Percentiles rank a stretch among this genome's conserved stretches.
These are phyloP conservation scores for Magnolia changhungtana DNA, from an alignment of 164 flowering plant genomes.

Conservation along the genomic window DNA sequence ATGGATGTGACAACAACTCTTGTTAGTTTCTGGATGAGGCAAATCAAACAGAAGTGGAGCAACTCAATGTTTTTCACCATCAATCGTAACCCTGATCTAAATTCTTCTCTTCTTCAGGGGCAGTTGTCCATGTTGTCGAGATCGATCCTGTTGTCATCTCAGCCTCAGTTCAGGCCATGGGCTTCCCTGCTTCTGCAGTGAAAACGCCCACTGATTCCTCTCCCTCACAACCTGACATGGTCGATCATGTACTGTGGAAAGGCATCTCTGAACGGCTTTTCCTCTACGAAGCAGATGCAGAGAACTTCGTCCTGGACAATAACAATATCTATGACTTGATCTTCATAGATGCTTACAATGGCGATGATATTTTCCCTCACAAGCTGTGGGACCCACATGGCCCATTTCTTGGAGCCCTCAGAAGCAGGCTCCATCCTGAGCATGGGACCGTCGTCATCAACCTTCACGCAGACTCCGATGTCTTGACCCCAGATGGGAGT, in stretches of 20 bases:
- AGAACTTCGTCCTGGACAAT: constrained; percentile 50
- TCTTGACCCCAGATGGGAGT: constrained; percentile 20
- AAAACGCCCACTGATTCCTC: constrained; percentile 40
- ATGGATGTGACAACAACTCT: background rate
- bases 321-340: constrained; percentile 60
- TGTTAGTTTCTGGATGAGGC: background rate
- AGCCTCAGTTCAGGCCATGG: constrained; percentile 83
- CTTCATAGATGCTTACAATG: constrained; percentile 95
- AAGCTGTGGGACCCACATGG: constrained; percentile 75
- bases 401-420: constrained; percentile 62
- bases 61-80: background rate
- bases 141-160: constrained; percentile 87
- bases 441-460: constrained; percentile 93
- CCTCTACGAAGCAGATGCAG: constrained; percentile 76
- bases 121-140: constrained; percentile 67
- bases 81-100: background rate
- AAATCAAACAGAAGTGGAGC: background rate
- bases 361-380: constrained; percentile 81
- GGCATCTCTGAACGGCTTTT: constrained; percentile 73
- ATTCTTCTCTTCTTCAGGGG: constrained; percentile 52
- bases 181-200: constrained; percentile 70
- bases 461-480: constrained; percentile 72
- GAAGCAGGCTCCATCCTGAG: constrained; percentile 48
- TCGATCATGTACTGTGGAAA: constrained; percentile 62
- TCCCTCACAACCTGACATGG: constrained; percentile 24